Conservation (phyloP, 2,329 filamentous ascomycete genomes). For the Aspergillus versicolor region DNA sequence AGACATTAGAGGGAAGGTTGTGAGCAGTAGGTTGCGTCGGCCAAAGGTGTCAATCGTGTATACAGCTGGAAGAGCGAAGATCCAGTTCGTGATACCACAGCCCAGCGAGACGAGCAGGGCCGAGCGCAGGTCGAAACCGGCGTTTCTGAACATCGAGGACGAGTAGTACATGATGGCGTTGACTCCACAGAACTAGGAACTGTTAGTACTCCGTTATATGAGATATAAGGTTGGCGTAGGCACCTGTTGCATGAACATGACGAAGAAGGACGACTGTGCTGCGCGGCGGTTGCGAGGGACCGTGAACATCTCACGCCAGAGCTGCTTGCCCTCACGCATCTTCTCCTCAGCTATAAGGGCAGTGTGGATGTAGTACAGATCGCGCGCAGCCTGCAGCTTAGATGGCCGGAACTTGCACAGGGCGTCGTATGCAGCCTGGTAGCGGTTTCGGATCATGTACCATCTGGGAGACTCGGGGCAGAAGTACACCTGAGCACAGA, state of each 20-base stretch:
- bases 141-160: conserved; percentile 60
- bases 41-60: conserved; percentile 68
- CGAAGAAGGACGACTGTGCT: conserved; percentile 56
- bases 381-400: conserved; percentile 56
- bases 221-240: not conserved
- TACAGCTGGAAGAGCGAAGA: conserved; percentile 64
- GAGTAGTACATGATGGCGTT: conserved; percentile 64
- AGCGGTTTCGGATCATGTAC: conserved; percentile 50
- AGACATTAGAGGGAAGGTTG: conserved; percentile 63
- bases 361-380: conserved; percentile 57
- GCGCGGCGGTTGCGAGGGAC: conserved; percentile 64
- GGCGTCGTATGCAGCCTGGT: conserved; percentile 49
- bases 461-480: conserved; percentile 58
- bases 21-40: conserved; percentile 60
- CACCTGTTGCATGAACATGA: conserved; percentile 65
- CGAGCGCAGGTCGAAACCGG: conserved; percentile 50
- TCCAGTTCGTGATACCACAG: conserved; percentile 64
- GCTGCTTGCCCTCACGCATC: conserved; percentile 50
- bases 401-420: conserved; percentile 51
- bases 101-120: conserved; percentile 63
- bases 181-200: conserved; percentile 45
- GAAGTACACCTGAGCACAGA: conserved; percentile 62
- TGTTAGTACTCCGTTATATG: not conserved
- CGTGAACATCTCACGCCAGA: conserved; percentile 59
- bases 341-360: conserved; percentile 62